These are phyloP conservation scores for Zalaria sp. DNA, from an alignment of 2,329 filamentous ascomycete species.

Conservation along the genomic window DNA sequence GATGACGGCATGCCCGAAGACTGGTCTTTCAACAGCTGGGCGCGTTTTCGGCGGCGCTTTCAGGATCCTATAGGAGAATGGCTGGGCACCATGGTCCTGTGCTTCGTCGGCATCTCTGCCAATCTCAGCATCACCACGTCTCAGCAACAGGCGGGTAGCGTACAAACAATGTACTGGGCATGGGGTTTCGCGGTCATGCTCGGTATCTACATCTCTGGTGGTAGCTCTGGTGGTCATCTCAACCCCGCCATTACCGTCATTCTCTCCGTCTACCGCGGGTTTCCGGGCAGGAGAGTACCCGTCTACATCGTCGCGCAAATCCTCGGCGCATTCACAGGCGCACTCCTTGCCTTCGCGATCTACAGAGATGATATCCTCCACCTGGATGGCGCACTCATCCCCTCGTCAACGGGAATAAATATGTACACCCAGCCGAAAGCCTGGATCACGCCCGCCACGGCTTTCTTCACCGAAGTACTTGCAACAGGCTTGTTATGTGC, in stretches of 20 bases:
- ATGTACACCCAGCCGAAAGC: constrained; percentile 16
- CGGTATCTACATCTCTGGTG: constrained; percentile 26
- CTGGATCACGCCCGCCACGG: constrained; percentile 18
- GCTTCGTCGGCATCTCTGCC: constrained; percentile 9
- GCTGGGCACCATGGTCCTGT: constrained; percentile 20
- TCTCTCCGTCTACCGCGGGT: constrained; percentile 32
- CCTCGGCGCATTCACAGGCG: constrained; percentile 37
- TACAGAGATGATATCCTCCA: constrained; percentile 23
- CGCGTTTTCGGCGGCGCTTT: constrained; percentile 33
- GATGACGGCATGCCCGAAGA: constrained; percentile 8
- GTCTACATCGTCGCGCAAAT: constrained; percentile 39
- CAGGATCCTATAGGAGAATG: constrained; percentile 50
- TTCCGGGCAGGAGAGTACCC: constrained; percentile 36
- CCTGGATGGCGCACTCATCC: constrained; percentile 23
- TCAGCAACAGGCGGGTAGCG: constrained; percentile 8
- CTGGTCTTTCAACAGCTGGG: constrained; percentile 33
- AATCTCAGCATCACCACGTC: constrained; percentile 27
- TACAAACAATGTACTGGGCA: constrained; percentile 16
- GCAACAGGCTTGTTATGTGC: constrained; percentile 21
- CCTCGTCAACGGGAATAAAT: constrained; percentile 10
- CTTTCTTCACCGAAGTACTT: constrained; percentile 31
- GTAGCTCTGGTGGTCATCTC: constrained; percentile 32
- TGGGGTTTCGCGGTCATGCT: constrained; percentile 44
- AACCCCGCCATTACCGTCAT: constrained; percentile 33
- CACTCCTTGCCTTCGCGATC: constrained; percentile 30